Conservation (phyloP, 2,329 filamentous ascomycete species). For the Lachnum nothofagi region DNA sequence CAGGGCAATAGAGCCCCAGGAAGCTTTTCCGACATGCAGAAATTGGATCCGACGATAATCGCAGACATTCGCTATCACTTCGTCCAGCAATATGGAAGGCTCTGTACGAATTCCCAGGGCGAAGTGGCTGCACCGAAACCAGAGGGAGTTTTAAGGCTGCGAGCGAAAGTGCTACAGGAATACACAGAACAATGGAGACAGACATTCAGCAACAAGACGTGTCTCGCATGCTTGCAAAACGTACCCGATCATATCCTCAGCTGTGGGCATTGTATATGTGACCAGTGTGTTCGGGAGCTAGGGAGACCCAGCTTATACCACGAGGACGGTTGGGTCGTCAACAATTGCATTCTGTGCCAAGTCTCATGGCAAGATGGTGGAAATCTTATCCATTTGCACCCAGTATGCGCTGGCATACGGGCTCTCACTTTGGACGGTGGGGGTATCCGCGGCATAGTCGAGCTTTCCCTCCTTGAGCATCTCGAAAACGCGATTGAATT, state of each 20-base stretch:
- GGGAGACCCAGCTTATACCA: neutral
- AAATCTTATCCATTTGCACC: neutral
- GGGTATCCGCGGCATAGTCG: slow-evolving; percentile 6
- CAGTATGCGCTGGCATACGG: neutral
- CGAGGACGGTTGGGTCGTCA: neutral
- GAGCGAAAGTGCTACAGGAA: slow-evolving; percentile 1
- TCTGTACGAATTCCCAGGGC: slow-evolving; percentile 1
- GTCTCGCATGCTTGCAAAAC: slow-evolving; percentile 1
- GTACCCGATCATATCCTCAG: slow-evolving; percentile 1
- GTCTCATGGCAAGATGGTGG: neutral
- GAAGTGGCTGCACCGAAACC: neutral
- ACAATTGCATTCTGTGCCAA: slow-evolving; percentile 1
- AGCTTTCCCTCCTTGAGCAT: neutral
- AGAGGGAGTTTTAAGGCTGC: neutral
- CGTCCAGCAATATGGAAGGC: slow-evolving; percentile 1
- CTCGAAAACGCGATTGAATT: slow-evolving; percentile 2
- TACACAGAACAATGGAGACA: slow-evolving; percentile 2
- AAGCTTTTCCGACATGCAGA: slow-evolving; percentile 1
- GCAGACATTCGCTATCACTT: neutral
- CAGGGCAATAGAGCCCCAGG: slow-evolving; percentile 5
- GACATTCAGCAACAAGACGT: slow-evolving; percentile 1
- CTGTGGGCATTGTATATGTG: slow-evolving; percentile 1
- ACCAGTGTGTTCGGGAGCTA: neutral
- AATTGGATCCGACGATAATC: neutral
- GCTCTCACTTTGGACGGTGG: slow-evolving; percentile 5